A percentile compares a stretch with the other conserved stretches of the same genome.
Conservation (phyloP, 2,329 filamentous ascomycete species). For the Zasmidium cellare region DNA sequence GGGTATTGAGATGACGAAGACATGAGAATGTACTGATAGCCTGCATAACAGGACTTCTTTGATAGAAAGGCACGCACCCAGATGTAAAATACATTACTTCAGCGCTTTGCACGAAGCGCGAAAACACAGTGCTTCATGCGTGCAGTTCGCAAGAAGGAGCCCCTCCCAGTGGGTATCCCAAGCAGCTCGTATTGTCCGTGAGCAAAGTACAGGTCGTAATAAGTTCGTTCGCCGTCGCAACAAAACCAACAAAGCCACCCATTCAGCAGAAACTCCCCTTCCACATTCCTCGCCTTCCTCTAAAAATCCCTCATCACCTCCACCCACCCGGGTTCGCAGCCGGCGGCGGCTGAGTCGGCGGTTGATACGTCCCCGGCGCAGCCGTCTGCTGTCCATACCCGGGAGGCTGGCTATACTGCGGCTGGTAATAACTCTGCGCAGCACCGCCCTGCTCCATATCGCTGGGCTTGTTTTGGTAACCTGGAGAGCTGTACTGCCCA, state of each 20-base stretch:
- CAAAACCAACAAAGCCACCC: too few relatives aligned
- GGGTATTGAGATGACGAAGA: slow-evolving; percentile 35
- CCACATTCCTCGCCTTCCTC: too few relatives aligned
- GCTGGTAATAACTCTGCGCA: background rate
- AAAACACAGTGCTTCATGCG: too few relatives aligned
- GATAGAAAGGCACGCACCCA: background rate
- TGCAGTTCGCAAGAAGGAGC: too few relatives aligned
- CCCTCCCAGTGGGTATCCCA: too few relatives aligned
- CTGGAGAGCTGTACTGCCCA: background rate
- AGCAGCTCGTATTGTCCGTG: too few relatives aligned
- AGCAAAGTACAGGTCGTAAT: too few relatives aligned
- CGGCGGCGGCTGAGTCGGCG: slow-evolving; percentile 16
- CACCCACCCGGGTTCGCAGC: background rate
- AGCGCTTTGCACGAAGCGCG: too few relatives aligned
- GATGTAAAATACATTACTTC: background rate
- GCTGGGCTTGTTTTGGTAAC: background rate
- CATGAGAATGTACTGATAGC: slow-evolving; percentile 6
- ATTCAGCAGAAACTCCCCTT: too few relatives aligned
- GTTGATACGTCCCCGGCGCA: slow-evolving; percentile 13
- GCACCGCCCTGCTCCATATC: background rate
- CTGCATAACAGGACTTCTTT: background rate
- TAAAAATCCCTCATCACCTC: too few relatives aligned
- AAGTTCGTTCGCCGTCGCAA: too few relatives aligned
- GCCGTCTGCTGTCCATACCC: slow-evolving; percentile 3
- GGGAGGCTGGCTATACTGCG: background rate